Base-by-base conservation (phyloP, 805 yeast species). In the Yarrowia yakushimensis region DNA sequence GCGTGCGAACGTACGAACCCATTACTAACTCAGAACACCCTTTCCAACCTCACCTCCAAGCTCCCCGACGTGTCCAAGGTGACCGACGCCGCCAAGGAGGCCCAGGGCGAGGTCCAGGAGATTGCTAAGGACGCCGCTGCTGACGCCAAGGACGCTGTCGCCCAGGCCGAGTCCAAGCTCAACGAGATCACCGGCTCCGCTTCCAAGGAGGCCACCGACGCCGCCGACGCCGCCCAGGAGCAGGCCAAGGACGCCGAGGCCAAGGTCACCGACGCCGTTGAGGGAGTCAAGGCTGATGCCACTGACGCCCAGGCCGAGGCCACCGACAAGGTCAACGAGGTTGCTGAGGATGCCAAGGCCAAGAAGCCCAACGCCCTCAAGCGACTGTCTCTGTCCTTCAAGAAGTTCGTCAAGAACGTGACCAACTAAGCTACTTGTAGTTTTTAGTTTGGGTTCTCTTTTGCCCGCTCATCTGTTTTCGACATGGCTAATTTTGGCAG, bases 391-490 rank as follows among this genome's bases (percentile, higher is more conserved):
- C 46, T 60, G 41, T 63, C 64, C 20, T 60, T 70, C 64, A 70
- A 70, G 72, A 70, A 69, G 69, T 65, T 70, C 33, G 72, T 69
- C 66, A 70, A 70, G 69, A 62, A 64, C 54, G 71, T 69, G 62
- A 67, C 66, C 70, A 67, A 67, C 62, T 69, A 69, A 64, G 66
- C 54, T 11, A 12, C n/a, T 6, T 12, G 2, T 31, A 10, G 10
- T 20, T n/a, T 34, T 36, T 43, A 43, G 45, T 28, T 31, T 27
- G n/a, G n/a, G n/a, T n/a, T 31, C 11, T 39, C 33, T 28, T 30
- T 25, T 17, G 60, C 55, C 39, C 50, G 27, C 41, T 20, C 31
- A 10, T 25, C 28, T 62, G 61, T 27, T 39, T 33, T 27, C 20
- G 41, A 25, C 45, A 33, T 30, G 60, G 48, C 39, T 55, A 52